Base-by-base conservation (phyloP, 129 eudicot species). In the Flaveria brownii region DNA sequence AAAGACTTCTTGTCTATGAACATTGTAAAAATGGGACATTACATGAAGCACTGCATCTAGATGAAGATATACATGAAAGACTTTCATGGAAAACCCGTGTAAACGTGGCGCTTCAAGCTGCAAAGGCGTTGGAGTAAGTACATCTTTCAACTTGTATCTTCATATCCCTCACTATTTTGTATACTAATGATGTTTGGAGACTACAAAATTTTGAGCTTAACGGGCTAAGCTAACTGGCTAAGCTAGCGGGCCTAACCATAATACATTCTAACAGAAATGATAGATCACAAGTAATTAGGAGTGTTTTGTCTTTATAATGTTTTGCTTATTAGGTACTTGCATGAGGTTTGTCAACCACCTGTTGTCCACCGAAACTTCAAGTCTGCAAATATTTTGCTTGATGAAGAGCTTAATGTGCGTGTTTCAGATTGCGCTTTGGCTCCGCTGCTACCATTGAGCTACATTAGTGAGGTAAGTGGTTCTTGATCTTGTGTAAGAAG, bases 391-490 rank as follows among this genome's bases (percentile, higher is more conserved):
- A 78, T 95, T 77, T 92, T 95, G 23, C 88, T 95, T 39, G 92
- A 91, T 64, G 87, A 87, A 51, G 86, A 88, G 63, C 86, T 89
- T 33, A 63, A 84, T 25, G 92, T 84, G 15, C 85, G 83, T 6
- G 89, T 95, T 49, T 91, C 99, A n/a, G 99, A 95, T 84, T 95
- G 96, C 63, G 96, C 96, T 50, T 84, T 95, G 89, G 90, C 86
- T 69, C 84, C 97, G 14, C 17, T 95, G 68, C 70, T 91, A 67
- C 73, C 97, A 59, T 70, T 89, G 47, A 68, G 54, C 80, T 74
- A 84, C 11, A 60, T 78, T 8, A 74, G 79, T 81, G 93, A 84
- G 97, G 98, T 93, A 86, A 61, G 30, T 20, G 1, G 62, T 8
- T 56, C 26, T 56, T 56, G 46, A 63, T 63, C 13, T 15, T 30